A percentile compares a stretch with the other conserved stretches of the same genome.
phyloP scores from a whole-genome alignment of 169 alveolate species.

The Toxoplasma gondii region DNA sequence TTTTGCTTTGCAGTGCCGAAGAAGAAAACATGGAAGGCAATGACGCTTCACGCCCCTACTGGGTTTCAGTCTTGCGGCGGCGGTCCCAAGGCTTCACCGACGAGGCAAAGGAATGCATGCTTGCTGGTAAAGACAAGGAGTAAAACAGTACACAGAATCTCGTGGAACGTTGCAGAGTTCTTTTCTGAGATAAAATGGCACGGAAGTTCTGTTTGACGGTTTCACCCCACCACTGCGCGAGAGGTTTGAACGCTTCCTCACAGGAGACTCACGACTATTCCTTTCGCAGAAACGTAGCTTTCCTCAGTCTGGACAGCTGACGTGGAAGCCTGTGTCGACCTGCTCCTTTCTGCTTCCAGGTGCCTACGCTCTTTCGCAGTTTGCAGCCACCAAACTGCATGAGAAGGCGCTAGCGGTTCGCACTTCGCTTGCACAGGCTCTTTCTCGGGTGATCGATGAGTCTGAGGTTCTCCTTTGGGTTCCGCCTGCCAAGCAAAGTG shows the following conservation, averaged over 20 bases:
- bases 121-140: not conserved
- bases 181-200: too few relatives aligned
- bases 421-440: not conserved
- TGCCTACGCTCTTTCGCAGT: conserved; percentile 16
- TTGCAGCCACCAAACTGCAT: not conserved
- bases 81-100: not conserved
- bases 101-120: conserved; percentile 6
- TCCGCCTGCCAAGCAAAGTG: not conserved
- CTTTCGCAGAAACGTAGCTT: too few relatives aligned
- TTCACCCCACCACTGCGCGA: too few relatives aligned
- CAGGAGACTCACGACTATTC: too few relatives aligned
- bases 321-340: not conserved
- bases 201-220: too few relatives aligned
- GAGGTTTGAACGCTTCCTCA: too few relatives aligned
- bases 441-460: not conserved
- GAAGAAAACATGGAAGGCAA: conserved; percentile 7
- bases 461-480: not conserved
- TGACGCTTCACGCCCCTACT: not conserved
- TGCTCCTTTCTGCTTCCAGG: not conserved
- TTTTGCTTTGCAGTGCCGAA: not conserved
- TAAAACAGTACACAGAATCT: not conserved
- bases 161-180: not conserved
- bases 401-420: not conserved
- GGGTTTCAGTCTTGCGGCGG: not conserved
- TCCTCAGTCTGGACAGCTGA: too few relatives aligned